phyloP scores from a whole-genome alignment of 257 asterid genomes.

The Solanum pimpinellifolium region DNA sequence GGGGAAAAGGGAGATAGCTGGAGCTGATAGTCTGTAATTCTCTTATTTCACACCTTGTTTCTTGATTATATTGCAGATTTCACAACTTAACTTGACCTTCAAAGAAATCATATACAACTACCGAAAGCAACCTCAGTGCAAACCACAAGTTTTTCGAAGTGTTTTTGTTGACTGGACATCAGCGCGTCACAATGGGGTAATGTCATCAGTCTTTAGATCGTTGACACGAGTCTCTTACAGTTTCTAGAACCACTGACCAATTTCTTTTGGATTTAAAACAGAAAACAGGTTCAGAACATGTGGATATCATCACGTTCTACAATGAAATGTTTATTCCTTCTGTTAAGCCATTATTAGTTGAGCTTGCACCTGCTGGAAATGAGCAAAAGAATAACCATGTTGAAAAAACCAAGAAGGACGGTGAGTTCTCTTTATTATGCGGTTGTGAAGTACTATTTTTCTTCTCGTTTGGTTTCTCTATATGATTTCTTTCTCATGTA shows the following conservation, averaged over 20 bases:
- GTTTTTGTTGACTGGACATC: slow-evolving; percentile 36
- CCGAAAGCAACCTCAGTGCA: slow-evolving; percentile 38
- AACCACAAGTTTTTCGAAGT: slow-evolving; percentile 34
- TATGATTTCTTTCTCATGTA: neutral
- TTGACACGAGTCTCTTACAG: neutral
- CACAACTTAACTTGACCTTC: slow-evolving; percentile 31
- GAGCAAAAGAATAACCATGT: slow-evolving; percentile 32
- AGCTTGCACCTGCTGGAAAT: slow-evolving; percentile 68
- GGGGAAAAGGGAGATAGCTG: neutral
- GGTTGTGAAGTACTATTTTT: neutral
- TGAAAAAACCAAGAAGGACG: slow-evolving; percentile 45
- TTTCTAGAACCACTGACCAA: slow-evolving; percentile 1
- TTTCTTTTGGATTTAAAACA: slow-evolving; percentile 22
- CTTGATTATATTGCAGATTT: slow-evolving; percentile 52
- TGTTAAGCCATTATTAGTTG: slow-evolving; percentile 87
- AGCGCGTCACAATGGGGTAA: slow-evolving; percentile 32
- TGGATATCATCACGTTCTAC: slow-evolving; percentile 90
- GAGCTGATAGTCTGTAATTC: neutral
- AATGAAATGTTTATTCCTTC: slow-evolving; percentile 77
- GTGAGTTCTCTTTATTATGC: slow-evolving; percentile 23
- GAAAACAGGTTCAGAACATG: slow-evolving; percentile 78
- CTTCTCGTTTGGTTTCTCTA: neutral
- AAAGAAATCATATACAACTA: slow-evolving; percentile 36
- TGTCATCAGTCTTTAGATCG: slow-evolving; percentile 1
- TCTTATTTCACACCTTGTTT: neutral